Conservation (phyloP, 148 eudicot genomes). For the Camellia sinensis region DNA sequence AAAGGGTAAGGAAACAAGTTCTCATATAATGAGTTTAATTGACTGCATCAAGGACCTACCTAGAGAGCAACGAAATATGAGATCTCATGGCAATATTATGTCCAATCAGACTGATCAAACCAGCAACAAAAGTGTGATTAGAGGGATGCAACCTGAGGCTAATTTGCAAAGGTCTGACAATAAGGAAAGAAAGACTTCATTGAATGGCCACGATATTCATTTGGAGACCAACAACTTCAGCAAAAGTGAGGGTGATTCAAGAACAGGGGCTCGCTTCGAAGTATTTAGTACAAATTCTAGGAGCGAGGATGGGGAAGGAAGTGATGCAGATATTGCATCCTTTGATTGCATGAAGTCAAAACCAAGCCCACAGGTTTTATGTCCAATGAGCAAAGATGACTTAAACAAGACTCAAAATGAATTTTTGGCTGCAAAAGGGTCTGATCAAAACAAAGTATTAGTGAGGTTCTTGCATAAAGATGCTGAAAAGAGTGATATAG, state of each 20-base stretch:
- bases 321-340: not conserved
- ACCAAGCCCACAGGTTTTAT: not conserved
- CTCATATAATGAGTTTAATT: not conserved
- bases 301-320: not conserved
- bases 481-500: not conserved
- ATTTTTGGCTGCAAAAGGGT: not conserved
- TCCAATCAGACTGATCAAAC: not conserved
- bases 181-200: not conserved
- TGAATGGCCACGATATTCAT: not conserved
- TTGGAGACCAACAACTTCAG: not conserved
- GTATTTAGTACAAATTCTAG: not conserved
- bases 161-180: not conserved
- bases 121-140: not conserved
- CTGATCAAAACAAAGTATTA: conserved; percentile 20
- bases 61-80: not conserved
- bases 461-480: conserved; percentile 17
- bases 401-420: not conserved
- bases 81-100: not conserved
- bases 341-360: not conserved
- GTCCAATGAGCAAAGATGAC: not conserved
- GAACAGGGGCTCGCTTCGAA: not conserved
- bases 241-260: not conserved
- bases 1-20: not conserved
- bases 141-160: not conserved
- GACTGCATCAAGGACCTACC: conserved; percentile 11